phyloP scores from a whole-genome alignment of 2,329 filamentous ascomycete species.

The Neospermospora avenae region DNA sequence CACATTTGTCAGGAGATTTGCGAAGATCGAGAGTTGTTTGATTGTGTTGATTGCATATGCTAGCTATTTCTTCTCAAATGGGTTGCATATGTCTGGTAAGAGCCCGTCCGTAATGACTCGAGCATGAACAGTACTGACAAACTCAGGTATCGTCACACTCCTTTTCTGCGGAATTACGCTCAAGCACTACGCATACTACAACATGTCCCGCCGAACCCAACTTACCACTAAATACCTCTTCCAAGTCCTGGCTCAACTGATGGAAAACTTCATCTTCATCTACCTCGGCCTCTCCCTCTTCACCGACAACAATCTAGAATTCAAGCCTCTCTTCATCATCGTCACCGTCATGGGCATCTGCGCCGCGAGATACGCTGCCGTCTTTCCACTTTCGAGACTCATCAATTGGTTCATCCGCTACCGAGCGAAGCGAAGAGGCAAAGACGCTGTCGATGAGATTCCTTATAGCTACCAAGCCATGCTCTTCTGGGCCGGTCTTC shows the following conservation, averaged over 20 bases:
- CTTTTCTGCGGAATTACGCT: conserved; percentile 97
- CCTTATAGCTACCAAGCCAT: conserved; percentile 97
- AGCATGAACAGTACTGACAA: conserved; percentile 9
- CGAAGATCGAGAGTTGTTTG: conserved; percentile 95
- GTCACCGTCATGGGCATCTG: conserved; percentile 91
- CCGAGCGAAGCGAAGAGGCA: conserved; percentile 71
- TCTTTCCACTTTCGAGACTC: conserved; percentile 83
- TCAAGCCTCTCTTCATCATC: conserved; percentile 93
- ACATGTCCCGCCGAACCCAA: conserved; percentile 97
- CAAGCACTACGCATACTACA: conserved; percentile 99
- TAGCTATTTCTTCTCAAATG: conserved; percentile 97
- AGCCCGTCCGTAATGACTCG: conserved; percentile 11
- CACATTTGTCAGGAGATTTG: conserved; percentile 86
- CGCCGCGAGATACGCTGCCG: conserved; percentile 85
- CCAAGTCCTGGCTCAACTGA: conserved; percentile 88
- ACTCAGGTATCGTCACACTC: conserved; percentile 72
- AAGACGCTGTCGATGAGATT: conserved; percentile 78
- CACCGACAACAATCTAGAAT: conserved; percentile 81
- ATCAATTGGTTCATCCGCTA: conserved; percentile 95
- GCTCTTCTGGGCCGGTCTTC: conserved; percentile 98
- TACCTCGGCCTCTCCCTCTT: conserved; percentile 94
- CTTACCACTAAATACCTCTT: conserved; percentile 98
- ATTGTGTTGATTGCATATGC: conserved; percentile 93
- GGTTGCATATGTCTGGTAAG: conserved; percentile 90
- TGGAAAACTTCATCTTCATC: conserved; percentile 99